These are phyloP conservation scores for Metarhizium robertsii DNA, from an alignment of 2,329 filamentous ascomycete species.

Conservation along the genomic window DNA sequence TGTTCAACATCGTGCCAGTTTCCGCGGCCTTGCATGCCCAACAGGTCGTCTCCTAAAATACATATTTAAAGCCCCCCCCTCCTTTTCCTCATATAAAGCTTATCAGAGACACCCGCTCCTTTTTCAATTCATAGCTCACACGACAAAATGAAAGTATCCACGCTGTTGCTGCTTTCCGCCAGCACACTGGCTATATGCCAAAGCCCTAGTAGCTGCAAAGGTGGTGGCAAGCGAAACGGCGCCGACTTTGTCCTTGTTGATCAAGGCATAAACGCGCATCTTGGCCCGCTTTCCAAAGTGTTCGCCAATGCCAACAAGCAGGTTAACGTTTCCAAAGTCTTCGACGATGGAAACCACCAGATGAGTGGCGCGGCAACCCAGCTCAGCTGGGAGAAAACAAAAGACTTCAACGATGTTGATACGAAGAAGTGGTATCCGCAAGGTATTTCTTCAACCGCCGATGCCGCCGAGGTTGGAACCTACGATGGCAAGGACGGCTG, in stretches of 20 bases:
- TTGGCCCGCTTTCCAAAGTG: slow-evolving; percentile 13
- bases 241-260: slow-evolving; percentile 13
- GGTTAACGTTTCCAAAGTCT: slow-evolving; percentile 12
- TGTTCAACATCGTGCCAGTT: too few species aligned
- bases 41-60: too few species aligned
- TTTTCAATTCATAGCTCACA: not conserved
- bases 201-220: not conserved
- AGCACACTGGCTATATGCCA: not conserved
- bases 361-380: too few species aligned
- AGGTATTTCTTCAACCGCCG: slow-evolving; percentile 12
- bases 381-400: too few species aligned
- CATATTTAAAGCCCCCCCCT: not conserved
- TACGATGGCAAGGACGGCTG: slow-evolving; percentile 23
- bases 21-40: too few species aligned
- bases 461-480: slow-evolving; percentile 17
- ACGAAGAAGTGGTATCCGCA: too few species aligned
- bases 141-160: not conserved
- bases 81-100: not conserved
- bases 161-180: not conserved
- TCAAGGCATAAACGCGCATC: slow-evolving; percentile 12
- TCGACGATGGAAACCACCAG: slow-evolving; percentile 14
- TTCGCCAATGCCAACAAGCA: slow-evolving; percentile 6
- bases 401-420: too few species aligned
- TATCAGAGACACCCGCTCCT: not conserved
- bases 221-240: slow-evolving; percentile 1